Conservation (phyloP, 2,329 filamentous ascomycete genomes). For the Furcasterigmium furcatum region DNA sequence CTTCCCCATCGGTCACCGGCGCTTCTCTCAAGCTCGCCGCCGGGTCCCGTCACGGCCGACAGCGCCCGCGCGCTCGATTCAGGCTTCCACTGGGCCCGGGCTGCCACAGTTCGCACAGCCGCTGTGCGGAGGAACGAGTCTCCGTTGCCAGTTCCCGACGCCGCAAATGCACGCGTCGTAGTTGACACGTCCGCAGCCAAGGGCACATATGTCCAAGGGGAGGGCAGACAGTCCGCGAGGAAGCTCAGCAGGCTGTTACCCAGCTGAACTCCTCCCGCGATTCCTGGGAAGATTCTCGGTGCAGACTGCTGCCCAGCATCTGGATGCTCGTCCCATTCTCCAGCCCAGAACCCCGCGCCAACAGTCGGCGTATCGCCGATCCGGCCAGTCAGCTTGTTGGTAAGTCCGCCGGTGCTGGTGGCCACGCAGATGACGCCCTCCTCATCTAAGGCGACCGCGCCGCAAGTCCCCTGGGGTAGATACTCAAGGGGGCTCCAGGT, state of each 20-base stretch:
- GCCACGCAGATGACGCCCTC: conserved; percentile 69
- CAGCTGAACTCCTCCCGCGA: conserved; percentile 27
- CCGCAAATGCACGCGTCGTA: conserved; percentile 44
- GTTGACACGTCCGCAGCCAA: conserved; percentile 5
- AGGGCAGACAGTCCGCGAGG: conserved; percentile 59
- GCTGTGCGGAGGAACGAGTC: conserved; percentile 77
- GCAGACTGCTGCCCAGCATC: no score
- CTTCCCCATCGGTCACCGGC: conserved; percentile 70
- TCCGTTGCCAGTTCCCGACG: conserved; percentile 83
- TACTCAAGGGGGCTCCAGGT: conserved; percentile 62
- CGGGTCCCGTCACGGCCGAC: conserved; percentile 62
- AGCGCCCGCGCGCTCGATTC: conserved; percentile 55
- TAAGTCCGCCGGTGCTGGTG: conserved; percentile 72
- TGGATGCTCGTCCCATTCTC: conserved; percentile 59
- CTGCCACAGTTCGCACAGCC: conserved; percentile 69
- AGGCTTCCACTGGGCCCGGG: conserved; percentile 64
- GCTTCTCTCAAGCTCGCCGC: conserved; percentile 70
- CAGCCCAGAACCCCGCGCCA: conserved; percentile 87
- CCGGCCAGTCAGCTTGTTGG: conserved; percentile 82
- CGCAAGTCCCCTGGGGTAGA: conserved; percentile 80
- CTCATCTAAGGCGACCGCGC: conserved; percentile 77
- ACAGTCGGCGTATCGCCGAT: conserved; percentile 84
- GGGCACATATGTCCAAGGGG: conserved; percentile 37
- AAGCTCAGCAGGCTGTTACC: conserved; percentile 41
- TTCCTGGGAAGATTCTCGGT: no score